phyloP scores from a whole-genome alignment of 768 basidiomycete species.

The Lepiota brunneoincarnata region DNA sequence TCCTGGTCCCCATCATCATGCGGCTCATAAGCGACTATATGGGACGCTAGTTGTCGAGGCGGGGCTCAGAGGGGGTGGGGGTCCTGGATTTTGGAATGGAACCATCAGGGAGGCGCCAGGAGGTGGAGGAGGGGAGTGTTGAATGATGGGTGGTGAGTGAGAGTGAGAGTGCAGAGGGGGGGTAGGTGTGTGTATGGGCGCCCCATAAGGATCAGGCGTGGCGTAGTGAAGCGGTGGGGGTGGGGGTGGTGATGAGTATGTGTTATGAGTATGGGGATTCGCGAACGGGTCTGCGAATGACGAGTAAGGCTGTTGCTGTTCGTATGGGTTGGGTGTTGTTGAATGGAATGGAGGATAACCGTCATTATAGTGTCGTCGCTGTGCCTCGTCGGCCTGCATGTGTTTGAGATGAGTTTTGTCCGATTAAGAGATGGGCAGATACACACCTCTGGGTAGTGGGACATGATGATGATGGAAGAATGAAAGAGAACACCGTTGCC shows the following conservation, averaged over 20 bases:
- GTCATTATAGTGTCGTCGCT: constrained; percentile 63
- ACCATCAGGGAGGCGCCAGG: constrained; percentile 1
- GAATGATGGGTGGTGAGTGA: constrained; percentile 18
- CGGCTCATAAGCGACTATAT: constrained; percentile 32
- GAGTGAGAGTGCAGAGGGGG: constrained; percentile 19
- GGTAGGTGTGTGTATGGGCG: constrained; percentile 16
- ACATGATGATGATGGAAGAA: constrained; percentile 21
- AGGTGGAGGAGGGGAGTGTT: constrained; percentile 15
- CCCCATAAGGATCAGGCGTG: constrained; percentile 18
- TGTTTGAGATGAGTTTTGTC: not conserved
- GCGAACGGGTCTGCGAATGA: constrained; percentile 36
- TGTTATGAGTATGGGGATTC: constrained; percentile 28
- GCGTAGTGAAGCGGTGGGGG: constrained; percentile 20
- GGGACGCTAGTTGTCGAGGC: constrained; percentile 11
- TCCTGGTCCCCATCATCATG: constrained; percentile 46
- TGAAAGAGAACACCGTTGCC: not conserved
- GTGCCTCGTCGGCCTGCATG: constrained; percentile 60
- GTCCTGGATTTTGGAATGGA: constrained; percentile 13
- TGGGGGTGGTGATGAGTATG: constrained; percentile 21
- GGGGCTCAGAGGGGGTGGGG: constrained; percentile 14
- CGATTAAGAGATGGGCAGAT: not conserved
- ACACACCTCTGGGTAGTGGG: constrained; percentile 31
- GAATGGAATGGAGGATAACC: constrained; percentile 52
- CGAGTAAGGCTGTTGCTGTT: constrained; percentile 33
- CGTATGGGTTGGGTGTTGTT: constrained; percentile 36